A percentile compares a stretch with the other conserved stretches of the same genome.
phyloP scores from a whole-genome alignment of 148 eudicot genomes.

The Euryodendron excelsum region DNA sequence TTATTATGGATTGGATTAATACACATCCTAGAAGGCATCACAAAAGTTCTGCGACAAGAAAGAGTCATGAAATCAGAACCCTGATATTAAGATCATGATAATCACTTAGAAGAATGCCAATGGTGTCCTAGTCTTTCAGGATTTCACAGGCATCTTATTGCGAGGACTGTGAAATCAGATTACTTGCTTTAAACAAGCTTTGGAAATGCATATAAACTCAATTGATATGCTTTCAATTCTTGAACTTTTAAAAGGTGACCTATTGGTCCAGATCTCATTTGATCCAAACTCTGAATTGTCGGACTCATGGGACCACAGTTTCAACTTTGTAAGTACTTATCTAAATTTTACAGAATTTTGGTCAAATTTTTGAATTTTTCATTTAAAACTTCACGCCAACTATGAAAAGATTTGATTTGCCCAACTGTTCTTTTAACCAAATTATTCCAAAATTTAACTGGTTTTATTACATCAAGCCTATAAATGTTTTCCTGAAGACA shows the following conservation, averaged over 20 bases:
- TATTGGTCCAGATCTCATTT: not conserved
- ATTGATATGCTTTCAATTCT: not conserved
- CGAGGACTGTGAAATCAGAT: not conserved
- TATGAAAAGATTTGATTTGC: no score
- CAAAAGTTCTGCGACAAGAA: conserved; percentile 69
- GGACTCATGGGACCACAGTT: no score
- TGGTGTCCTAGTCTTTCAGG: not conserved
- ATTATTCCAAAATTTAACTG: no score
- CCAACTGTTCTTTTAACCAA: no score
- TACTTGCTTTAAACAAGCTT: not conserved
- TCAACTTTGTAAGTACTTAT: no score
- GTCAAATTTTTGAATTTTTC: no score
- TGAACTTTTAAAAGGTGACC: not conserved
- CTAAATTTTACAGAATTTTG: no score
- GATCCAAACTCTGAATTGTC: not conserved
- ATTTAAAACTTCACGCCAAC: no score
- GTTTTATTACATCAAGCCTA: no score
- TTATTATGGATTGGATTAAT: conserved; percentile 87
- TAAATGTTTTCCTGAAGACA: not conserved
- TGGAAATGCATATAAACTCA: not conserved
- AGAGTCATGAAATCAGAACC: not conserved
- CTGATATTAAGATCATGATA: not conserved
- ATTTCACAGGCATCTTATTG: not conserved
- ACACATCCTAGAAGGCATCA: conserved; percentile 97
- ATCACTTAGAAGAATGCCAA: not conserved